phyloP scores from a whole-genome alignment of 768 basidiomycete genomes.

The Panaeolus papilionaceus region DNA sequence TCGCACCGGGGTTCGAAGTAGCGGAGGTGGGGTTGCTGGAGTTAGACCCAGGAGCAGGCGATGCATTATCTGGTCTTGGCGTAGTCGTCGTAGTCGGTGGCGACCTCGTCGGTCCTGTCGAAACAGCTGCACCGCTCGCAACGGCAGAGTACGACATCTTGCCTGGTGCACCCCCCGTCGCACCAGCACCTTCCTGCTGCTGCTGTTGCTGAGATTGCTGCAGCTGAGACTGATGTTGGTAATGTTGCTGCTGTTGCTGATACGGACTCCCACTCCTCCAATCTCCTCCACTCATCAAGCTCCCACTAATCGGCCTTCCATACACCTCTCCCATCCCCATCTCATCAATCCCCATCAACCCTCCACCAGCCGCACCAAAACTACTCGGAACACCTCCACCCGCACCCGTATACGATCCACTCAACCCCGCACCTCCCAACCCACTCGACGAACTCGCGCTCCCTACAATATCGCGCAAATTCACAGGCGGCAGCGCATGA shows the following conservation, averaged over 20 bases:
- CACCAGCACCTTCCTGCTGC: not conserved
- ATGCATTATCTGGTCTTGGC: not conserved
- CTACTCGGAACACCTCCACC: no score
- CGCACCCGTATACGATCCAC: not conserved
- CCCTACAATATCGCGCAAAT: slow-evolving; percentile 23
- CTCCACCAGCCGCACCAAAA: not conserved
- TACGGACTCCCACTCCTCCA: slow-evolving; percentile 34
- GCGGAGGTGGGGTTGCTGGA: not conserved
- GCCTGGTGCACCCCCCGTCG: slow-evolving; percentile 20
- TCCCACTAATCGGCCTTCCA: not conserved
- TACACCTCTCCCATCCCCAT: slow-evolving; percentile 3
- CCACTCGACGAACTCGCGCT: slow-evolving; percentile 32
- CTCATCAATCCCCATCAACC: slow-evolving; percentile 9
- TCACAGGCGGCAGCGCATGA: slow-evolving; percentile 67
- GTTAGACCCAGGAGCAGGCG: not conserved
- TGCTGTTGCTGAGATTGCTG: slow-evolving; percentile 10
- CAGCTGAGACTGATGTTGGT: slow-evolving; percentile 14
- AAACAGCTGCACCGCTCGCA: slow-evolving; percentile 25
- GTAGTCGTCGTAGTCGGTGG: slow-evolving; percentile 32
- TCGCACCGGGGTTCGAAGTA: not conserved
- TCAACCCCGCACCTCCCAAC: not conserved
- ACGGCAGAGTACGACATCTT: slow-evolving; percentile 62
- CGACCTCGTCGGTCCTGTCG: slow-evolving; percentile 22
- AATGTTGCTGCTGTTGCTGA: slow-evolving; percentile 15
- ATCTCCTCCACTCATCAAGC: not conserved